These are phyloP conservation scores for Serendipita sp. DNA, from an alignment of 768 basidiomycete genomes.

Conservation along the genomic window DNA sequence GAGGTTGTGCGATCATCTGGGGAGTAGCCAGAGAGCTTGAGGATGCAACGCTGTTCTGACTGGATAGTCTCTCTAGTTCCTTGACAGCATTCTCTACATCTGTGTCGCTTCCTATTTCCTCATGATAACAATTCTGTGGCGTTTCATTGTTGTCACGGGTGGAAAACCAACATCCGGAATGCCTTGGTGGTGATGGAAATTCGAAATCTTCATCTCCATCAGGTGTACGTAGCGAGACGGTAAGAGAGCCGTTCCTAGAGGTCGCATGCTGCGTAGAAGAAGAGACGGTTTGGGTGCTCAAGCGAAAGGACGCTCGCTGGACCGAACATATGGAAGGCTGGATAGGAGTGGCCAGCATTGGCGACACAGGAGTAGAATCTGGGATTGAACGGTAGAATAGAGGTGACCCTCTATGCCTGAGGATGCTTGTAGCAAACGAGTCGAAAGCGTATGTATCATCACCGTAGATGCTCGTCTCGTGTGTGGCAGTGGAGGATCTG, in stretches of 20 bases:
- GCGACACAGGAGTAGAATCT: neutral
- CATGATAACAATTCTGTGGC: neutral
- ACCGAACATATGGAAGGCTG: neutral
- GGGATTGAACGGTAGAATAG: neutral
- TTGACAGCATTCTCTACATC: neutral
- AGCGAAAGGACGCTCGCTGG: neutral
- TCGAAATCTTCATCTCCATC: neutral
- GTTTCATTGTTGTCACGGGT: neutral
- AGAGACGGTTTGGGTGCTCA: neutral
- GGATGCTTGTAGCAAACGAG: neutral
- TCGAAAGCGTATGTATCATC: neutral
- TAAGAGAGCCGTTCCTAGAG: neutral
- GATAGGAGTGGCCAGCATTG: neutral
- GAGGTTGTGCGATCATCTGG: neutral
- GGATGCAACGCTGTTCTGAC: neutral
- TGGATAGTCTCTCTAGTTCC: neutral
- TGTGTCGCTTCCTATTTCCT: neutral
- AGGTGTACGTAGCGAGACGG: neutral
- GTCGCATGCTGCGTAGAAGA: neutral
- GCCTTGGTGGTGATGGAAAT: neutral
- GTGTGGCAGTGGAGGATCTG: neutral
- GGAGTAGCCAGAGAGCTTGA: neutral
- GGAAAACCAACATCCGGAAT: conserved; percentile 2
- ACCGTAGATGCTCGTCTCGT: neutral
- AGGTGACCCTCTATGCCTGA: neutral